phyloP scores from a whole-genome alignment of 106 monocot species.

The Dendrobium officinale region DNA sequence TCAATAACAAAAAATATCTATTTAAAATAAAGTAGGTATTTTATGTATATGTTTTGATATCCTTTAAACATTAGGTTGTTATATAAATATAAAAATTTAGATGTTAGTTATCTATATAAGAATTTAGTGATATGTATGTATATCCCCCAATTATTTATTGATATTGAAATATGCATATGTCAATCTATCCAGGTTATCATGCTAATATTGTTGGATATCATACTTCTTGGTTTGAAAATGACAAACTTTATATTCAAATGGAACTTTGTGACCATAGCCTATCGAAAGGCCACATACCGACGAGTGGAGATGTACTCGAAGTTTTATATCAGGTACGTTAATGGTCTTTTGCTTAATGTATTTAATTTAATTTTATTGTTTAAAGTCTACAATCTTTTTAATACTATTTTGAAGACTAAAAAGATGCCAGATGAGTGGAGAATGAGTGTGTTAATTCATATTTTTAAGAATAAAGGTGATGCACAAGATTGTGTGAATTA shows the following conservation, averaged over 20 bases:
- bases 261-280: constrained; percentile 85
- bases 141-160: background rate
- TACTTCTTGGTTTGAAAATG: constrained; percentile 96
- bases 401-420: no score
- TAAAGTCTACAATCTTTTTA: background rate
- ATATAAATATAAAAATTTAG: no score
- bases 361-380: background rate
- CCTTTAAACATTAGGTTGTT: no score
- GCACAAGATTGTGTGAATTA: no score
- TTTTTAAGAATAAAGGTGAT: no score
- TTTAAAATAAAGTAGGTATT: no score
- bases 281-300: constrained; percentile 24
- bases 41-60: no score
- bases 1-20: no score
- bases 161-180: background rate
- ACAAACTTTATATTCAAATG: constrained; percentile 93
- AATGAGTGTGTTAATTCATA: no score
- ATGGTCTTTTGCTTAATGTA: background rate
- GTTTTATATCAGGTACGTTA: constrained; percentile 65
- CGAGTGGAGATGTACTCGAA: constrained; percentile 39
- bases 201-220: constrained; percentile 85
- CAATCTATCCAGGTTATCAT: constrained; percentile 49
- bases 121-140: no score
- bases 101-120: no score
- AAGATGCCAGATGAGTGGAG: no score